These are phyloP conservation scores for Pichia nanzhaoensis DNA, from an alignment of 805 yeast species.

Conservation along the genomic window DNA sequence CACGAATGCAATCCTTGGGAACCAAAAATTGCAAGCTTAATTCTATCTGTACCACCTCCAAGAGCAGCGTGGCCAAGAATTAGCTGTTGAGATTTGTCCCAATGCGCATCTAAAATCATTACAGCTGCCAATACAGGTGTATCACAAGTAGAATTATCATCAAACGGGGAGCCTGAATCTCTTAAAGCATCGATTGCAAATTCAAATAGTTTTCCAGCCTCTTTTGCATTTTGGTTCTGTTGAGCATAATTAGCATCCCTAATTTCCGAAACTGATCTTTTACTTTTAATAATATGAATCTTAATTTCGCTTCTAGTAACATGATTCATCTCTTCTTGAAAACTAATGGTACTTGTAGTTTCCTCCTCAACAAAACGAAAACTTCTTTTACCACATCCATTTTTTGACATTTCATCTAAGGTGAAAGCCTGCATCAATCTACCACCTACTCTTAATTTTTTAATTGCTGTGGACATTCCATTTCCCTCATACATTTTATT, in stretches of 20 bases:
- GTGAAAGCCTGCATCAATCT: slow-evolving; percentile 89
- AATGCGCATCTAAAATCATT: slow-evolving; percentile 76
- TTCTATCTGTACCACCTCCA: slow-evolving; percentile 74
- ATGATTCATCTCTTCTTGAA: slow-evolving; percentile 32
- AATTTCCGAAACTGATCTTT: slow-evolving; percentile 61
- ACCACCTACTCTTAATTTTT: slow-evolving; percentile 73
- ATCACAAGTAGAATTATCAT: slow-evolving; percentile 24
- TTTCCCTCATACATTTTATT: slow-evolving; percentile 53
- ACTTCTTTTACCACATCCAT: slow-evolving; percentile 72
- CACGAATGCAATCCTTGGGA: slow-evolving; percentile 87
- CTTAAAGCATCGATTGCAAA: slow-evolving; percentile 72
- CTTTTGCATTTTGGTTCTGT: slow-evolving; percentile 66
- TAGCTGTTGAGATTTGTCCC: slow-evolving; percentile 54
- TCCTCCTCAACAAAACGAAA: slow-evolving; percentile 71
- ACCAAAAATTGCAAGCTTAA: slow-evolving; percentile 86
- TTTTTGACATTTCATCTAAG: slow-evolving; percentile 76
- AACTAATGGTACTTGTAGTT: slow-evolving; percentile 44
- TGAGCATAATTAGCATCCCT: slow-evolving; percentile 80
- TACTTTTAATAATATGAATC: slow-evolving; percentile 67
- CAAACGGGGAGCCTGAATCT: slow-evolving; percentile 49
- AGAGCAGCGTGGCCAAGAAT: slow-evolving; percentile 88
- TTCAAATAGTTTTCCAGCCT: slow-evolving; percentile 69
- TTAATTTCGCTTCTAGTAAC: slow-evolving; percentile 55
- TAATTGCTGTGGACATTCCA: slow-evolving; percentile 60
- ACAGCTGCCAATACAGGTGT: slow-evolving; percentile 77